Percentiles rank a stretch among this genome's conserved stretches.
Conservation (phyloP, 2,329 filamentous ascomycete species). For the Epichloe glyceriae region DNA sequence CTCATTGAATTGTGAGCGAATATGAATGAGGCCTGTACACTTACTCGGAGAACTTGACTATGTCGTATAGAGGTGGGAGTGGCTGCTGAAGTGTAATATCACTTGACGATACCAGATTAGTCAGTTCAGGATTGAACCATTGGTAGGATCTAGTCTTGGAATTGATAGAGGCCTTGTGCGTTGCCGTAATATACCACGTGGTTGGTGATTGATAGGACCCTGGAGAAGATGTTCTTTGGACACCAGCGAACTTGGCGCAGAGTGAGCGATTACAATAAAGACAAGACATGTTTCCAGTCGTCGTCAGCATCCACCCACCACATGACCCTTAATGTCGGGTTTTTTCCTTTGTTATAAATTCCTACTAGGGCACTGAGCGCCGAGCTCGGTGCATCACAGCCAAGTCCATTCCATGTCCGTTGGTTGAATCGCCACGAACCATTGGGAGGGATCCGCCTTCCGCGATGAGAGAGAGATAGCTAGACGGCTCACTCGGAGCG, state of each 20-base stretch:
- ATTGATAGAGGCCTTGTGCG: too few relatives aligned
- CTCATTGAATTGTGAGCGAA: constrained; percentile 57
- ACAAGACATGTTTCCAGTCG: background rate
- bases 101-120: background rate
- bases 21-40: background rate
- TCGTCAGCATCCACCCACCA: background rate
- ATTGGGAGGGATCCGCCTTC: background rate
- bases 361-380: background rate
- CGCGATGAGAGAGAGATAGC: background rate
- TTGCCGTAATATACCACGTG: background rate
- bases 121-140: too few relatives aligned
- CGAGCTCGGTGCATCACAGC: background rate
- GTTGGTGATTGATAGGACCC: too few relatives aligned
- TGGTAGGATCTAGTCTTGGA: background rate
- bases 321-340: background rate
- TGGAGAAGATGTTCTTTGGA: too few relatives aligned
- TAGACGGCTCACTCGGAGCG: background rate
- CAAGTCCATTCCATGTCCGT: background rate
- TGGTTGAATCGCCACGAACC: background rate
- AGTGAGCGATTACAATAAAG: background rate
- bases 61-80: background rate
- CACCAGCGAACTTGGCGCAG: background rate
- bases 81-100: background rate
- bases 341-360: background rate
- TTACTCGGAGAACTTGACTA: background rate